Percentiles rank a stretch among this genome's conserved stretches.
phyloP scores from a whole-genome alignment of 2,329 filamentous ascomycete species.

The Claviceps sp. region DNA sequence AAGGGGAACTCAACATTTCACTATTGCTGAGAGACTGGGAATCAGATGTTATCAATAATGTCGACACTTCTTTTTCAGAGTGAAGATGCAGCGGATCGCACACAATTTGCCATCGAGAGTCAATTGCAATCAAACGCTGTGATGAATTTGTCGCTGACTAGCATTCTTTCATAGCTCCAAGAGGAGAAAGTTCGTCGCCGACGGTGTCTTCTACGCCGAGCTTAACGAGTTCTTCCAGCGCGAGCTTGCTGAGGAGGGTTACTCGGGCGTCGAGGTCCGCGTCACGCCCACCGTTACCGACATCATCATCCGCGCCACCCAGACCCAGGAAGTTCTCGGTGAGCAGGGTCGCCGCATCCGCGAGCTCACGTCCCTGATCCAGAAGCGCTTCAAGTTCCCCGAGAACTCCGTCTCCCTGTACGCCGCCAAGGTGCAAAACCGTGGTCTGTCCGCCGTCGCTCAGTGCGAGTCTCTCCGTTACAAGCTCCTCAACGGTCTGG shows the following conservation, averaged over 20 bases:
- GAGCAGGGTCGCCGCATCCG: conserved; percentile 99
- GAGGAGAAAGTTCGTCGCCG: conserved; percentile 88
- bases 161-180: conserved; percentile 51
- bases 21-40: not conserved
- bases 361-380: conserved; percentile 99
- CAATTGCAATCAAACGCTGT: not conserved
- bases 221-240: conserved; percentile 99
- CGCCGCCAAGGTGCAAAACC: conserved; percentile 99
- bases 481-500: conserved; percentile 99
- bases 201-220: conserved; percentile 99
- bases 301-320: conserved; percentile 99
- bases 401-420: conserved; percentile 99
- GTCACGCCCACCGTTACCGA: conserved; percentile 99
- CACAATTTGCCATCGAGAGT: not conserved
- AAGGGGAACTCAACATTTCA: not conserved
- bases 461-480: conserved; percentile 99
- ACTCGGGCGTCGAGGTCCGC: conserved; percentile 99
- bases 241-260: conserved; percentile 98
- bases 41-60: too few relatives aligned
- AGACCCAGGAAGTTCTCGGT: conserved; percentile 99
- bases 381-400: conserved; percentile 99
- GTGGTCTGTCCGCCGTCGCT: conserved; percentile 97
- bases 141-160: conserved; percentile 2
- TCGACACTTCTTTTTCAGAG: not conserved
- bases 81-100: not conserved